Percentiles rank a stretch among this genome's conserved stretches.
Evolutionary conservation across 1,284 basidiomycete species (phyloP).

Genomic region (Trichosporon sp.): DNA sequence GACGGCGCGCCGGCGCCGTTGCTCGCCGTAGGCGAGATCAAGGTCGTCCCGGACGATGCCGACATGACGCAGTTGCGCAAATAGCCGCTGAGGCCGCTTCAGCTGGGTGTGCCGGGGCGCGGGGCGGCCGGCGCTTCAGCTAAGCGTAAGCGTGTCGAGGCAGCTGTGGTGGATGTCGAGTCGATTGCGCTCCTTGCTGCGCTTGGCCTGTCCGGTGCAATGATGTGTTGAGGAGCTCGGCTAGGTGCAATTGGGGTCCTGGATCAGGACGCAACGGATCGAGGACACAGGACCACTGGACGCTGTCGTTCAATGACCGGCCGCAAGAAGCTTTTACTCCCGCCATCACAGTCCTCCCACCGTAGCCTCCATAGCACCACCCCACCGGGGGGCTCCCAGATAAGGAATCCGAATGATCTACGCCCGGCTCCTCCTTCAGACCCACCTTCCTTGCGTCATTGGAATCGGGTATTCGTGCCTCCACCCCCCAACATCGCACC

Average conservation of each 20-base stretch:
- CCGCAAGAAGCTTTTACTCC: neutral
- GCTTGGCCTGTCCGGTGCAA: too few relatives aligned
- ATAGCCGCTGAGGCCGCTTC: neutral
- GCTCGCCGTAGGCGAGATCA: conserved; percentile 33
- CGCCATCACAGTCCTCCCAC: neutral
- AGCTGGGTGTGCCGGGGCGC: neutral
- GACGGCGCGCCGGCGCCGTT: conserved; percentile 6
- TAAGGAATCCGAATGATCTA: neutral
- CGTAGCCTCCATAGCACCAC: neutral
- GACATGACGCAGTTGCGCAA: conserved; percentile 34
- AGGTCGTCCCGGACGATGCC: conserved; percentile 33
- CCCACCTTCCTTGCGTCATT: neutral
- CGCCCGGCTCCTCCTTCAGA: neutral
- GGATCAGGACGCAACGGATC: too few relatives aligned
- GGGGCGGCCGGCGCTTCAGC: too few relatives aligned
- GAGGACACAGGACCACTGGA: too few relatives aligned
- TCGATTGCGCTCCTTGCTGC: too few relatives aligned
- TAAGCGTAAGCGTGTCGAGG: too few relatives aligned
- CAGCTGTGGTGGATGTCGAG: too few relatives aligned
- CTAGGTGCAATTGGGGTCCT: too few relatives aligned
- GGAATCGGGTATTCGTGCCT: neutral
- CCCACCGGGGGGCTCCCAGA: neutral
- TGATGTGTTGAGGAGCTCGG: neutral
- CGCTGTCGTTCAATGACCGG: neutral
- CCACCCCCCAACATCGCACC: too few relatives aligned